phyloP scores from a whole-genome alignment of 345 rosid genomes.

The Rubroshorea leprosula region DNA sequence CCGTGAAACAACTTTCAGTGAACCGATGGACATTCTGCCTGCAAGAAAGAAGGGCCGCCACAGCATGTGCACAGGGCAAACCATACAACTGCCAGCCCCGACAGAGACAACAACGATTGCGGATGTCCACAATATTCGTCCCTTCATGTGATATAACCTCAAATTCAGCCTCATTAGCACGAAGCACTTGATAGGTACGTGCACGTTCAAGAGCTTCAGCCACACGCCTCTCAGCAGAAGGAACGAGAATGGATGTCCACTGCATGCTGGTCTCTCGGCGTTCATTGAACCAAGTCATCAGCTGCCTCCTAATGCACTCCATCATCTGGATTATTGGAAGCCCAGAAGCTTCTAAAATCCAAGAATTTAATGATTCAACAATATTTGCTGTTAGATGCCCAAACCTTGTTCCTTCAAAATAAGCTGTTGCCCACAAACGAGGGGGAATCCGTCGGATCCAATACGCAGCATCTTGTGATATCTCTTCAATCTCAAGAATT shows the following conservation, averaged over 20 bases:
- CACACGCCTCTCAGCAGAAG: conserved; percentile 83
- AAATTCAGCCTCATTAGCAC: conserved; percentile 91
- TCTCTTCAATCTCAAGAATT: conserved; percentile 80
- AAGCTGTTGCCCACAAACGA: conserved; percentile 92
- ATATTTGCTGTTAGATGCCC: conserved; percentile 90
- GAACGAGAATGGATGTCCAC: conserved; percentile 91
- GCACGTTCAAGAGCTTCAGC: conserved; percentile 89
- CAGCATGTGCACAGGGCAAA: conserved; percentile 95
- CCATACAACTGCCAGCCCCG: conserved; percentile 98
- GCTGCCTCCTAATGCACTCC: conserved; percentile 96
- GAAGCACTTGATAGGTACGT: conserved; percentile 80
- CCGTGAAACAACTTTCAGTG: conserved; percentile 93
- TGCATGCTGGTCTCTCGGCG: conserved; percentile 91
- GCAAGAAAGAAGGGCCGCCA: conserved; percentile 94
- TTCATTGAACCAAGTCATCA: conserved; percentile 98
- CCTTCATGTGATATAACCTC: conserved; percentile 96
- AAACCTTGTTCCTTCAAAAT: conserved; percentile 87
- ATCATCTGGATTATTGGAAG: conserved; percentile 98
- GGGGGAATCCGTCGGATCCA: conserved; percentile 95
- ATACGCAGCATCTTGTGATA: conserved; percentile 89
- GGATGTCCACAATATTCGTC: conserved; percentile 78
- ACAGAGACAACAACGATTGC: conserved; percentile 89
- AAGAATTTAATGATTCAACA: conserved; percentile 70
- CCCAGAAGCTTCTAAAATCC: conserved; percentile 94
- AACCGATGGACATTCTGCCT: conserved; percentile 96